Percentiles rank a stretch among this genome's conserved stretches.
Evolutionary conservation across 2,329 filamentous ascomycete species (phyloP).

Genomic region (Parascedosporium putredinis): DNA sequence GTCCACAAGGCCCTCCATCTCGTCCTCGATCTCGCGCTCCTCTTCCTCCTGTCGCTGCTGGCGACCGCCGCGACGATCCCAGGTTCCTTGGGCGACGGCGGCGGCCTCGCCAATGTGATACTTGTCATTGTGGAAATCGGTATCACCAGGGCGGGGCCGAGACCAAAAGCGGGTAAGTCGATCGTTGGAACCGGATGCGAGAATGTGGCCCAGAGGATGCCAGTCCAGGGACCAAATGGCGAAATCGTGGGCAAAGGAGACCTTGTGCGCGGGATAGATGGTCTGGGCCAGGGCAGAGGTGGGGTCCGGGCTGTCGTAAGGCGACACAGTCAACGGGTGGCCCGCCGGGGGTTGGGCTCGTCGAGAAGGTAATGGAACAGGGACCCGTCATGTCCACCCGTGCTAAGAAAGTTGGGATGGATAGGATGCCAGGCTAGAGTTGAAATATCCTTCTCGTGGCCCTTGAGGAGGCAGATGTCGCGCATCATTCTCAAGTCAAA

Average conservation of each 20-base stretch:
- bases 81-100: constrained; percentile 90
- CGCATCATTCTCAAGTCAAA: constrained; percentile 98
- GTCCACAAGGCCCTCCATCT: constrained; percentile 84
- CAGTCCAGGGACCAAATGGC: constrained; percentile 97
- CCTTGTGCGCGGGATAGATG: constrained; percentile 82
- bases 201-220: constrained; percentile 91
- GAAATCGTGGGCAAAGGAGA: constrained; percentile 84
- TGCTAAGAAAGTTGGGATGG: constrained; percentile 79
- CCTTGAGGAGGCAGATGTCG: constrained; percentile 84
- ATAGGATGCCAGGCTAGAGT: constrained; percentile 90
- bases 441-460: constrained; percentile 93
- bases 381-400: constrained; percentile 80
- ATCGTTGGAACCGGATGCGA: constrained; percentile 93
- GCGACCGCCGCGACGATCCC: constrained; percentile 69
- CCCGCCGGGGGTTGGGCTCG: constrained; percentile 80
- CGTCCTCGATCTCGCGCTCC: constrained; percentile 86
- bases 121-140: constrained; percentile 75
- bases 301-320: constrained; percentile 77
- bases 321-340: constrained; percentile 60
- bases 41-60: constrained; percentile 82
- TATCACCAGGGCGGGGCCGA: constrained; percentile 76
- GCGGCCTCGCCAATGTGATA: constrained; percentile 93
- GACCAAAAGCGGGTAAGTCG: constrained; percentile 97
- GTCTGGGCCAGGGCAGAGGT: constrained; percentile 72
- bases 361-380: constrained; percentile 93